These are phyloP conservation scores for Xylaria palmicola DNA, from an alignment of 495 filamentous ascomycete species.

Conservation along the genomic window DNA sequence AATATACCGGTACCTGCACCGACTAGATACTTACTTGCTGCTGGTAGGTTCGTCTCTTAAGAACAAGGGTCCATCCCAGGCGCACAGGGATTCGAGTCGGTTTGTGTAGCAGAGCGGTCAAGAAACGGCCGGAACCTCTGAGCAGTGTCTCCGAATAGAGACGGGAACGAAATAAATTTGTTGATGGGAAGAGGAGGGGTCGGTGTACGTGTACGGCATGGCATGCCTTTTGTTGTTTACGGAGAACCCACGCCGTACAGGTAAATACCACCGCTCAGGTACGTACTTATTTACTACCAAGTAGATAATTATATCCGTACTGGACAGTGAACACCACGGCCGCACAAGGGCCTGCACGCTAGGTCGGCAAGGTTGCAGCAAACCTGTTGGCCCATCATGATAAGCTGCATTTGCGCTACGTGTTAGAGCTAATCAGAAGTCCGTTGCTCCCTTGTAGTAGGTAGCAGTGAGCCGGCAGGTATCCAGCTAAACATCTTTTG, in stretches of 20 bases:
- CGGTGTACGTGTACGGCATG: no score
- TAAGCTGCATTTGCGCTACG: background rate
- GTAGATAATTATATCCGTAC: no score
- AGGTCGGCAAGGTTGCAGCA: no score
- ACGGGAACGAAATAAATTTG: no score
- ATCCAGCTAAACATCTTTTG: background rate
- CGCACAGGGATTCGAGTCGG: background rate
- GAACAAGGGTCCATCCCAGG: background rate
- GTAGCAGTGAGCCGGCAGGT: background rate
- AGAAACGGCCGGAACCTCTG: no score
- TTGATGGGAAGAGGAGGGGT: no score
- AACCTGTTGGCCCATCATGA: background rate
- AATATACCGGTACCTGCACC: background rate
- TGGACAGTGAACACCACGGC: background rate
- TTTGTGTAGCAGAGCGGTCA: slow-evolving; percentile 5
- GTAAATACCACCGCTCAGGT: background rate
- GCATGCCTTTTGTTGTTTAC: no score
- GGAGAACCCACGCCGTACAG: background rate
- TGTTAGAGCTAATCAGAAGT: background rate
- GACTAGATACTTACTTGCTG: no score
- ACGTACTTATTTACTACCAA: no score
- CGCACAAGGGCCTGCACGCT: no score
- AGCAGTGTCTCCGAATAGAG: no score
- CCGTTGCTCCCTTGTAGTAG: background rate
- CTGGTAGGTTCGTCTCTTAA: no score